phyloP scores from a whole-genome alignment of 2,329 filamentous ascomycete species.

The Penicillium sp. region DNA sequence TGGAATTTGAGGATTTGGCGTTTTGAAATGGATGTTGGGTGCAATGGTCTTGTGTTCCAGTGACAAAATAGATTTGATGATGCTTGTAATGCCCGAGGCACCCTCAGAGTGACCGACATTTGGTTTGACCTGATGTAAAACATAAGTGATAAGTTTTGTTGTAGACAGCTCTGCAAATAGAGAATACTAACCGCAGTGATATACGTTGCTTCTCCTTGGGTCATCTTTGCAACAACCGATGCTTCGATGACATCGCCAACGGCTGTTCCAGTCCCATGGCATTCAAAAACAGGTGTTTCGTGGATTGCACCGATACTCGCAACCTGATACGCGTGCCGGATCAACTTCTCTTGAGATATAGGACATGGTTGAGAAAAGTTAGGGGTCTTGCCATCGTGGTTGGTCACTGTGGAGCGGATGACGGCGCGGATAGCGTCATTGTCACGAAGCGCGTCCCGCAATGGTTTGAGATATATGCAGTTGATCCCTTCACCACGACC shows the following conservation, averaged over 20 bases:
- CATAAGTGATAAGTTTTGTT: not conserved
- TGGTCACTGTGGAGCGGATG: constrained; percentile 33
- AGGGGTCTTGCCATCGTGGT: constrained; percentile 31
- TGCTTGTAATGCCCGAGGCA: constrained; percentile 27
- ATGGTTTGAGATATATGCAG: constrained; percentile 48
- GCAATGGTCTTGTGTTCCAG: constrained; percentile 26
- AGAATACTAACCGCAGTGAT: constrained; percentile 18
- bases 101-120: constrained; percentile 32
- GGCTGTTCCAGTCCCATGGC: constrained; percentile 22
- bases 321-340: not conserved
- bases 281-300: constrained; percentile 21
- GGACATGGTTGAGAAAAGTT: constrained; percentile 20
- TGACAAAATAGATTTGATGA: constrained; percentile 28
- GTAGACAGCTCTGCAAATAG: too few relatives aligned
- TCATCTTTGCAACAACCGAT: constrained; percentile 17
- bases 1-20: constrained; percentile 29
- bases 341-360: constrained; percentile 12
- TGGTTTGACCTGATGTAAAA: constrained; percentile 24
- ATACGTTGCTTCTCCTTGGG: constrained; percentile 12
- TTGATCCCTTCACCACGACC: constrained; percentile 52
- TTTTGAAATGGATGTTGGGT: constrained; percentile 32
- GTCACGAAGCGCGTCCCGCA: constrained; percentile 49
- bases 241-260: constrained; percentile 21
- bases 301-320: constrained; percentile 6
- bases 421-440: constrained; percentile 37